Evolutionary conservation across 2,329 filamentous ascomycete genomes (phyloP).

Genomic region (Aureobasidium subglaciale): DNA sequence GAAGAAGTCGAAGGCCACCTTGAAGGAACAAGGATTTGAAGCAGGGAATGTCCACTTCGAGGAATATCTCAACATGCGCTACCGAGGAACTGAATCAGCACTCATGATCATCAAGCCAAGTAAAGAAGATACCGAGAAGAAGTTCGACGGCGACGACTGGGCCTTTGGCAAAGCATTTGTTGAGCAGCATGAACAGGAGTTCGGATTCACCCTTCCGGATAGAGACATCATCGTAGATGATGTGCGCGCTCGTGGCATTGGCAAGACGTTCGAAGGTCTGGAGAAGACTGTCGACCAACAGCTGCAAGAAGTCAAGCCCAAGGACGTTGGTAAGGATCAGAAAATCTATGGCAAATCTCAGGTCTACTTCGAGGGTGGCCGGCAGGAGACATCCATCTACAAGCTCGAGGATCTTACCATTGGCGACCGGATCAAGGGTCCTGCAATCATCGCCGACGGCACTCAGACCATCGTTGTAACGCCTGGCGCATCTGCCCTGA

Average conservation of each 20-base stretch:
- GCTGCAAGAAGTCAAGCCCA: slow-evolving; percentile 60
- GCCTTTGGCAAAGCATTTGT: slow-evolving; percentile 80
- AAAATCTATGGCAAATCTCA: slow-evolving; percentile 60
- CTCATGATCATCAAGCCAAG: slow-evolving; percentile 79
- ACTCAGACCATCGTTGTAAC: slow-evolving; percentile 82
- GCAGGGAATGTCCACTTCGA: slow-evolving; percentile 72
- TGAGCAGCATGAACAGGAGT: slow-evolving; percentile 83
- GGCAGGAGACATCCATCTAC: slow-evolving; percentile 72
- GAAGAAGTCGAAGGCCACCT: slow-evolving; percentile 59
- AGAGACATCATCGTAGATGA: slow-evolving; percentile 87
- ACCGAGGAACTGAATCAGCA: slow-evolving; percentile 82
- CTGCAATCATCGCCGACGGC: slow-evolving; percentile 75
- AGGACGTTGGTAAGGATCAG: slow-evolving; percentile 47
- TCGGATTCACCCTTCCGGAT: slow-evolving; percentile 80
- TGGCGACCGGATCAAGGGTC: slow-evolving; percentile 67
- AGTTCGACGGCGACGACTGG: slow-evolving; percentile 62
- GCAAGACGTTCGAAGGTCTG: slow-evolving; percentile 73
- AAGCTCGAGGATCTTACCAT: slow-evolving; percentile 67
- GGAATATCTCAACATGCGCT: slow-evolving; percentile 90
- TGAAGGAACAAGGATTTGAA: slow-evolving; percentile 72
- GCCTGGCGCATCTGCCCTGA: slow-evolving; percentile 65
- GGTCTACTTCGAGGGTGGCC: slow-evolving; percentile 80
- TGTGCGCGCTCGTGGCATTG: slow-evolving; percentile 79
- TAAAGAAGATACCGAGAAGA: slow-evolving; percentile 52
- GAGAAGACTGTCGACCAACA: slow-evolving; percentile 82